phyloP scores from a whole-genome alignment of 805 yeast species.

The Kodamaea lidongshanica region DNA sequence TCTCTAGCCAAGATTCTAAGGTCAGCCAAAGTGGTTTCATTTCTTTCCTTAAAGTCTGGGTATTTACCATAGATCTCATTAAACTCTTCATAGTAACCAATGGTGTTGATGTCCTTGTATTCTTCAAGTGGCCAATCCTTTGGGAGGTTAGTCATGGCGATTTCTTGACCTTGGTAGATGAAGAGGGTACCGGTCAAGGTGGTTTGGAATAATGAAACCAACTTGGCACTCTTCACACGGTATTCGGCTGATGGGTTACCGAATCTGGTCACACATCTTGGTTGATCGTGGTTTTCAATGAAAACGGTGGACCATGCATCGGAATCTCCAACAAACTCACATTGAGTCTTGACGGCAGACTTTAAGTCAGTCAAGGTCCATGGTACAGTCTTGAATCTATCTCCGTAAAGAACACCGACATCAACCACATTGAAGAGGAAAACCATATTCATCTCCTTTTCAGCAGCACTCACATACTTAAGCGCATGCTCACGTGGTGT shows the following conservation, averaged over 20 bases:
- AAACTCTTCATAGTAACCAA: slow-evolving; percentile 35
- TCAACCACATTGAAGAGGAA: slow-evolving; percentile 31
- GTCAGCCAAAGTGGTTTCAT: slow-evolving; percentile 25
- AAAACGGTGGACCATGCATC: slow-evolving; percentile 55
- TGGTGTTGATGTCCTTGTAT: slow-evolving; percentile 46
- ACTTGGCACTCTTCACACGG: slow-evolving; percentile 37
- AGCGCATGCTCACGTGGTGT: slow-evolving; percentile 37
- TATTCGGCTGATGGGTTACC: slow-evolving; percentile 35
- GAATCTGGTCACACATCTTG: slow-evolving; percentile 48
- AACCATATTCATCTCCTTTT: slow-evolving; percentile 37
- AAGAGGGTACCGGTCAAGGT: slow-evolving; percentile 50
- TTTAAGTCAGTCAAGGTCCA: slow-evolving; percentile 37
- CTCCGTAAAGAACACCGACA: slow-evolving; percentile 32
- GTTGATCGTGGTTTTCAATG: slow-evolving; percentile 56
- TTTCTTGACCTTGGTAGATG: slow-evolving; percentile 58
- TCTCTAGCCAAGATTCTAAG: slow-evolving; percentile 43
- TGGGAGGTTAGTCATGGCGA: slow-evolving; percentile 49
- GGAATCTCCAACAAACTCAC: slow-evolving; percentile 37
- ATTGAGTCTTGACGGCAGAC: slow-evolving; percentile 15
- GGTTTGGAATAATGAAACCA: slow-evolving; percentile 40
- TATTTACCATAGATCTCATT: slow-evolving; percentile 20
- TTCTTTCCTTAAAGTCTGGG: slow-evolving; percentile 15
- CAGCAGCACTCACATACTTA: slow-evolving; percentile 37
- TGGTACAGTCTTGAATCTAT: slow-evolving; percentile 30
- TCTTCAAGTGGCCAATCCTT: slow-evolving; percentile 42